Conservation (phyloP, 202 grass and related monocot genomes). For the Carex arenaria region DNA sequence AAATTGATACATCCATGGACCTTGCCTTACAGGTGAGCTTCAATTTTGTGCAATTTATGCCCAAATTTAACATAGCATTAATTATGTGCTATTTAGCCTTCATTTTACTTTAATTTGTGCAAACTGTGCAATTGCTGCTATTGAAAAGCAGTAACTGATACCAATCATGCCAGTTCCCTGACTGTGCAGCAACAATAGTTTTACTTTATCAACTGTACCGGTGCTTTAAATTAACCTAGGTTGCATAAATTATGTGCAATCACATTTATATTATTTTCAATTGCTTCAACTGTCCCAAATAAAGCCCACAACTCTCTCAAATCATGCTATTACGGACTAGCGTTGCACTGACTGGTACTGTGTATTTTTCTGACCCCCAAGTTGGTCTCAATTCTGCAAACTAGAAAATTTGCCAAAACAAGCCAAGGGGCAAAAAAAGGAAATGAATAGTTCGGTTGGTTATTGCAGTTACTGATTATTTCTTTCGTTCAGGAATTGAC, state of each 20-base stretch:
- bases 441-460: not conserved
- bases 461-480: not conserved
- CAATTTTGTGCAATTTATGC: conserved; percentile 5
- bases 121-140: not conserved
- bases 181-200: not conserved
- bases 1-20: conserved; percentile 81
- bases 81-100: not conserved
- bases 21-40: conserved; percentile 69
- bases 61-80: not conserved
- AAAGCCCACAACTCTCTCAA: not conserved
- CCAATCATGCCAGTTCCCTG: not conserved
- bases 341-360: not conserved
- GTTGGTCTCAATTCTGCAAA: not conserved
- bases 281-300: not conserved
- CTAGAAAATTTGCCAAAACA: not conserved
- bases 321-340: not conserved
- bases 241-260: not conserved
- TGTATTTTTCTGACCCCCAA: not conserved
- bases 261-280: not conserved
- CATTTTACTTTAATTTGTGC: not conserved
- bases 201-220: not conserved
- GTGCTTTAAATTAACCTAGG: not conserved
- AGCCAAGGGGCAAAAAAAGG: not conserved
- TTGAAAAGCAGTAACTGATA: not conserved
- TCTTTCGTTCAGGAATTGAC: conserved; percentile 65